Conservation (phyloP, 768 basidiomycete species). For the Zangia roseola region DNA sequence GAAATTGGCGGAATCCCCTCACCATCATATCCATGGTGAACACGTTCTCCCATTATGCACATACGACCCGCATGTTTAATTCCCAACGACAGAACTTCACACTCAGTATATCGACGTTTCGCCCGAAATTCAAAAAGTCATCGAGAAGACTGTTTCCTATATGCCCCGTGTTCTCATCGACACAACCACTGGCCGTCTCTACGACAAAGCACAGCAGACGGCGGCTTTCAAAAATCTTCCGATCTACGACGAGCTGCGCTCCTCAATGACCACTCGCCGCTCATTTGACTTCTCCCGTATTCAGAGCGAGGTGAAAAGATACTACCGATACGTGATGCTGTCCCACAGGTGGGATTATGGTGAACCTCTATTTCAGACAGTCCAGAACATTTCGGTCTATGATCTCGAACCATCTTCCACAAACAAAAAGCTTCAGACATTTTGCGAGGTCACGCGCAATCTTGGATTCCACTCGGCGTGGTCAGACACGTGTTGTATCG, state of each 20-base stretch:
- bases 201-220: slow-evolving; percentile 7
- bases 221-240: slow-evolving; percentile 6
- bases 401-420: no score
- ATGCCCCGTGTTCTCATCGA: slow-evolving; percentile 7
- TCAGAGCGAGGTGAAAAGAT: not conserved
- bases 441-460: no score
- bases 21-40: no score
- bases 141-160: not conserved
- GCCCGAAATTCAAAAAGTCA: not conserved
- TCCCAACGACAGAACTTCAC: slow-evolving; percentile 1
- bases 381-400: no score
- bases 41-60: not conserved
- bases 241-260: not conserved
- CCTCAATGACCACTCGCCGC: slow-evolving; percentile 2
- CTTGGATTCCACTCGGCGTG: slow-evolving; percentile 11
- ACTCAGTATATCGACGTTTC: slow-evolving; percentile 1
- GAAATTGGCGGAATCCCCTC: not conserved
- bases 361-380: no score
- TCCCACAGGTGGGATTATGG: no score
- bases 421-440: no score
- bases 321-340: slow-evolving; percentile 15
- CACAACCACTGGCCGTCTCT: slow-evolving; percentile 1
- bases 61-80: no score
- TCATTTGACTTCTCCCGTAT: slow-evolving; percentile 3
- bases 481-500: slow-evolving; percentile 9